These are phyloP conservation scores for Triticum urartu DNA, from an alignment of 176 grass and related monocot species.

Conservation along the genomic window DNA sequence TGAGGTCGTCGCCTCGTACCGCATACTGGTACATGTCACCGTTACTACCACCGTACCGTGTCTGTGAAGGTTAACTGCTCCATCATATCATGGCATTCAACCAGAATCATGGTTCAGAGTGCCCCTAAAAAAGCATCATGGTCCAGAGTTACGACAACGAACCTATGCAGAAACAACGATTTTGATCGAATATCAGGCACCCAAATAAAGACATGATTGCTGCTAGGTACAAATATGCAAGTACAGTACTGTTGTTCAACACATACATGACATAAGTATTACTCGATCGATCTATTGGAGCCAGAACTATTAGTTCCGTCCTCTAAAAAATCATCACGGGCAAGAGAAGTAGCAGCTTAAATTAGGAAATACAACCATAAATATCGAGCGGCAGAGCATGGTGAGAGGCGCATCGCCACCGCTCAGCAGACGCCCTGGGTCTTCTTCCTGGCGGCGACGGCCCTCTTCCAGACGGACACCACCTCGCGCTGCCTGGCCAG, in stretches of 20 bases:
- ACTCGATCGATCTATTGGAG: not conserved
- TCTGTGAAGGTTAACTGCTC: no score
- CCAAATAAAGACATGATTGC: not conserved
- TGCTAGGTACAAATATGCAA: not conserved
- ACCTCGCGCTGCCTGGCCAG: constrained; percentile 34
- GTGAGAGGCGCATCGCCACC: not conserved
- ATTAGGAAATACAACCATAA: not conserved
- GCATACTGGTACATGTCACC: no score
- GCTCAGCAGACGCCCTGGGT: constrained; percentile 61
- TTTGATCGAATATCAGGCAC: not conserved
- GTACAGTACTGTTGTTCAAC: not conserved
- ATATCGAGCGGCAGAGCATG: not conserved
- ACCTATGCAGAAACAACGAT: no score
- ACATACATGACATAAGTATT: not conserved
- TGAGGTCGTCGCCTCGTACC: no score
- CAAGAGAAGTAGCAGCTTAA: not conserved
- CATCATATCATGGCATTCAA: no score
- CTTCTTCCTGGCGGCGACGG: constrained; percentile 55
- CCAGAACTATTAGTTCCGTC: not conserved
- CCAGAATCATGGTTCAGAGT: no score
- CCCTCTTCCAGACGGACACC: constrained; percentile 59
- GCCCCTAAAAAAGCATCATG: no score
- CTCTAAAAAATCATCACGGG: not conserved
- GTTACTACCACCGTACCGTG: no score
- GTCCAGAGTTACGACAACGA: no score